Conservation (phyloP, 176 grass and related monocot species). For the Juncus inflexus region DNA sequence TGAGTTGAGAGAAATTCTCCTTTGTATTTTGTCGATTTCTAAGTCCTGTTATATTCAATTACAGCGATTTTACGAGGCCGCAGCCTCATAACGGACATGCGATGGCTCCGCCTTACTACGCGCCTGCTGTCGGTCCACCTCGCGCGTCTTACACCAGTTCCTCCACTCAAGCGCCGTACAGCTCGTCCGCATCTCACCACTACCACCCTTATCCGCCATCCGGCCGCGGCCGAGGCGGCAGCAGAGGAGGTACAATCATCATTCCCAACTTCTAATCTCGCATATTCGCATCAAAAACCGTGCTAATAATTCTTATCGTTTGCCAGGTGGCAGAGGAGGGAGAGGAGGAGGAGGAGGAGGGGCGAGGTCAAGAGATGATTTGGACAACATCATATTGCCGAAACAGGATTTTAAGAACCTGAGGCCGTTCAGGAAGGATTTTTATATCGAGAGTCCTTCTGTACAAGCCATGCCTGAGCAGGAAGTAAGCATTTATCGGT, state of each 20-base stretch:
- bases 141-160: background rate
- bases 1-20: background rate
- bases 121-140: constrained; percentile 10
- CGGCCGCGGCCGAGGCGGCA: constrained; percentile 15
- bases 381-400: constrained; percentile 54
- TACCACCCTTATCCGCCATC: background rate
- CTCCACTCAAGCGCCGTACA: background rate
- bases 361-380: constrained; percentile 47
- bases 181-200: background rate
- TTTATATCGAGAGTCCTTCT: constrained; percentile 68
- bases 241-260: constrained; percentile 9
- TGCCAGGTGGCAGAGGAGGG: constrained; percentile 25
- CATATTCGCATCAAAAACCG: background rate
- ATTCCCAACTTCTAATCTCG: background rate
- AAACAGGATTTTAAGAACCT: constrained; percentile 74
- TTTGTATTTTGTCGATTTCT: background rate
- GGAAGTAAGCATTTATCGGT: constrained; percentile 59
- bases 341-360: constrained; percentile 40
- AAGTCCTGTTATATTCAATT: background rate
- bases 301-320: background rate
- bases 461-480: constrained; percentile 84
- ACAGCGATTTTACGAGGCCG: constrained; percentile 36
- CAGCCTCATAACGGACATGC: background rate
- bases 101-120: constrained; percentile 1
- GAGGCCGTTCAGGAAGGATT: constrained; percentile 91